These are phyloP conservation scores for Scleroderma citrinum DNA, from an alignment of 768 basidiomycete genomes.

Conservation along the genomic window DNA sequence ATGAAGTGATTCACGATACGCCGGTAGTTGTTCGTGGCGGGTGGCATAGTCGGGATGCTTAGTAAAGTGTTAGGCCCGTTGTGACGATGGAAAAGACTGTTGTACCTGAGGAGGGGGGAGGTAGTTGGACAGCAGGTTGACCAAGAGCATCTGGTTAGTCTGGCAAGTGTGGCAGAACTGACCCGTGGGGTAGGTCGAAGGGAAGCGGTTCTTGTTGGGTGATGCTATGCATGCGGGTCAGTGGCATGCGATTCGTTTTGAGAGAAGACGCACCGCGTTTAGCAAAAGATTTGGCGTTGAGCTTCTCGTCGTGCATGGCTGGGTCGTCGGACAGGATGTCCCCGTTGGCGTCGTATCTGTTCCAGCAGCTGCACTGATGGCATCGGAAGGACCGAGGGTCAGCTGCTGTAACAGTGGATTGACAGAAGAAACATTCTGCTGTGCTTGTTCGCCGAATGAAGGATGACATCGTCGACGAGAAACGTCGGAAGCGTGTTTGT, in stretches of 20 bases:
- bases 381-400: conserved; percentile 61
- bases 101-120: conserved; percentile 69
- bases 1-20: conserved; percentile 72
- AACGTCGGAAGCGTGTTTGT: background rate
- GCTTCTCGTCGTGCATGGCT: conserved; percentile 75
- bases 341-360: conserved; percentile 63
- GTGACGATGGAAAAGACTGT: background rate
- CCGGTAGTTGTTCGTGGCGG: conserved; percentile 57
- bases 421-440: conserved; percentile 70
- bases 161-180: conserved; percentile 86
- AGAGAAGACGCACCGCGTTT: conserved; percentile 51
- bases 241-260: background rate
- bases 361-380: conserved; percentile 64
- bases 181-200: conserved; percentile 47
- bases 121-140: conserved; percentile 86
- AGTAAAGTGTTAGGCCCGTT: conserved; percentile 1
- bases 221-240: conserved; percentile 41
- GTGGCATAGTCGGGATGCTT: conserved; percentile 70
- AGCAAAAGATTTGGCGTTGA: conserved; percentile 67
- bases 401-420: conserved; percentile 38
- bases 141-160: conserved; percentile 86
- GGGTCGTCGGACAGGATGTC: conserved; percentile 82
- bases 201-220: conserved; percentile 63
- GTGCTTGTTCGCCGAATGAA: conserved; percentile 51
- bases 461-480: conserved; percentile 12